Evolutionary conservation across 106 monocot genomes (phyloP).

Genomic region (Chionographis japonica): DNA sequence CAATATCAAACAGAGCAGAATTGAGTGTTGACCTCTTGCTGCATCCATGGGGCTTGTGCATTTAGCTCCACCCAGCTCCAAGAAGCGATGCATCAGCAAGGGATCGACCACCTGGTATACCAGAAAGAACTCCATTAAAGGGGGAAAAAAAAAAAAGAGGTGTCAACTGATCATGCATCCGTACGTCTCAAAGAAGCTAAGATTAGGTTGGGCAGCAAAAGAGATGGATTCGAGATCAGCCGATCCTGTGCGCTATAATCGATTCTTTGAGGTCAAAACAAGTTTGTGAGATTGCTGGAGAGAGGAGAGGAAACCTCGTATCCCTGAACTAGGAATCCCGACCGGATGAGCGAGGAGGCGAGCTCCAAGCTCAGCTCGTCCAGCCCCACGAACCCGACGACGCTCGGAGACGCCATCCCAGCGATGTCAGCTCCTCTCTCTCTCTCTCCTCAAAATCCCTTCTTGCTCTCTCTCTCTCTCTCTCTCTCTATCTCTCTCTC

Average conservation of each 20-base stretch:
- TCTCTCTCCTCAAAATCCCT: too few species aligned
- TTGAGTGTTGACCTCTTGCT: conserved; percentile 37
- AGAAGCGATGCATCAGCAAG: conserved; percentile 29
- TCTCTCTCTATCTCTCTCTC: too few species aligned
- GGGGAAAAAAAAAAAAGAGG: background rate
- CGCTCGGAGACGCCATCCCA: conserved; percentile 26
- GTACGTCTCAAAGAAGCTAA: too few species aligned
- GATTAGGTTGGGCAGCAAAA: too few species aligned
- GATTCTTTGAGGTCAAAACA: too few species aligned
- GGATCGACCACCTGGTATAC: conserved; percentile 30
- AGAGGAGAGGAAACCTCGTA: conserved; percentile 14
- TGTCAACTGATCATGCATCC: too few species aligned
- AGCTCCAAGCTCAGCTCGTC: conserved; percentile 60
- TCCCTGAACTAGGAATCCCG: conserved; percentile 55
- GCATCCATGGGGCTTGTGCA: conserved; percentile 47
- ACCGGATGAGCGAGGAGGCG: conserved; percentile 53
- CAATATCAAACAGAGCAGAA: conserved; percentile 4
- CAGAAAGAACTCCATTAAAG: background rate
- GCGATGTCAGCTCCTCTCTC: background rate
- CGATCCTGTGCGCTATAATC: too few species aligned
- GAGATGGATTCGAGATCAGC: too few species aligned
- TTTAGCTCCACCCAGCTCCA: conserved; percentile 48
- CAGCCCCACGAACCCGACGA: conserved; percentile 67
- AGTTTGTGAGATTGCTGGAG: too few species aligned
- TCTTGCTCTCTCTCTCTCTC: too few species aligned